phyloP scores from a whole-genome alignment of 2,329 filamentous ascomycete species.

The Penicillium sp. region DNA sequence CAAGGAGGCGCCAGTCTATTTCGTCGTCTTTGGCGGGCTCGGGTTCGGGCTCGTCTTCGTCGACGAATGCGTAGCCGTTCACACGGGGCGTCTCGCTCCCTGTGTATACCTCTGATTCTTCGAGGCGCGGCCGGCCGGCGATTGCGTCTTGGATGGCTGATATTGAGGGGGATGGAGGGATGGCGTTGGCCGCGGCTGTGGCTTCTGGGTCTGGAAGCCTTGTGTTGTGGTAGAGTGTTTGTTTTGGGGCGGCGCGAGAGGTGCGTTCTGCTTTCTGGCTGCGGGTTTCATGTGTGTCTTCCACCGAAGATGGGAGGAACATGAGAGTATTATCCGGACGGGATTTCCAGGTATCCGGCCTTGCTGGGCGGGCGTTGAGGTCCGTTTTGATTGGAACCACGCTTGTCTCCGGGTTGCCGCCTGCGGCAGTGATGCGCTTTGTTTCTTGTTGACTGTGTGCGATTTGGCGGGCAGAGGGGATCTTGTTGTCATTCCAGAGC shows the following conservation, averaged over 20 bases:
- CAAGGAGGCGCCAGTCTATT: conserved; percentile 41
- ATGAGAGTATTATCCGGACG: conserved; percentile 81
- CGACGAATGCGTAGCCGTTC: conserved; percentile 92
- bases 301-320: conserved; percentile 63
- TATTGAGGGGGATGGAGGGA: conserved; percentile 77
- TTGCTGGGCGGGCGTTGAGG: conserved; percentile 71
- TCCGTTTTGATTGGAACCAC: conserved; percentile 59
- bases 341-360: conserved; percentile 74
- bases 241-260: conserved; percentile 74
- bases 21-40: conserved; percentile 3
- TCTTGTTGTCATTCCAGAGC: conserved; percentile 86
- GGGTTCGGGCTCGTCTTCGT: conserved; percentile 62
- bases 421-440: conserved; percentile 70
- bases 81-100: conserved; percentile 83
- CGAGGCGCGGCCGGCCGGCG: conserved; percentile 66
- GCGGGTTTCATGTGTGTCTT: conserved; percentile 59
- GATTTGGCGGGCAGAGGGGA: conserved; percentile 65
- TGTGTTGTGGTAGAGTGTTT: conserved; percentile 81
- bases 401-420: conserved; percentile 62
- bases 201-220: conserved; percentile 61
- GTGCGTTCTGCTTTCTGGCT: conserved; percentile 68
- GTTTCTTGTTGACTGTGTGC: conserved; percentile 58
- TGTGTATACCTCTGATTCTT: conserved; percentile 59
- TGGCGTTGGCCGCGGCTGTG: conserved; percentile 36
- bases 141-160: conserved; percentile 85